These are phyloP conservation scores for Alternaria novae-zelandiae DNA, from an alignment of 2,329 filamentous ascomycete species.

Conservation along the genomic window DNA sequence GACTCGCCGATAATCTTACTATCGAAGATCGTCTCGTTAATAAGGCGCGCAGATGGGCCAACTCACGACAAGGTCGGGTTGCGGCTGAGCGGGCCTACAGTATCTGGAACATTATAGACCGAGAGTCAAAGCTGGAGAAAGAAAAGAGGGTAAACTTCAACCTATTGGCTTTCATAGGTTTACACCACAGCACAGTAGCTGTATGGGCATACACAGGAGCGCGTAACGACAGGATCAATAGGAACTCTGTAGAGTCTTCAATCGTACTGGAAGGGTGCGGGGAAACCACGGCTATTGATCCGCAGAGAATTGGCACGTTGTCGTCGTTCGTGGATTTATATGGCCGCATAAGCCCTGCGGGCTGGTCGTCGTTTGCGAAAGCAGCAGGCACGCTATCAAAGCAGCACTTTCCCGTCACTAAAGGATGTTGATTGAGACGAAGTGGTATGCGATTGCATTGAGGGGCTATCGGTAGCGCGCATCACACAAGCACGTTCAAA, in stretches of 20 bases:
- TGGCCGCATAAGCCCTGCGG: background rate
- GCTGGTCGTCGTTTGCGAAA: background rate
- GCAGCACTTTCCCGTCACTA: background rate
- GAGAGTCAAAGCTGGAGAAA: background rate
- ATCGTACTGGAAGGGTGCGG: background rate
- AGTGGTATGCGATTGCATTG: background rate
- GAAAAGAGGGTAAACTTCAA: background rate
- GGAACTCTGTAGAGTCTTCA: background rate
- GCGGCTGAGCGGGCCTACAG: background rate
- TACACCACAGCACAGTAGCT: background rate
- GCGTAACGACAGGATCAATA: background rate
- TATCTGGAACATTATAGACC: background rate
- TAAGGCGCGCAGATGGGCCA: background rate
- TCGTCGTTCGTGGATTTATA: background rate
- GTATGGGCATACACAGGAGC: conserved; percentile 1
- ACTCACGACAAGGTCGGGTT: background rate
- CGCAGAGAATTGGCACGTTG: background rate
- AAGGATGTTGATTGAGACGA: background rate
- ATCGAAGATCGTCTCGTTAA: background rate
- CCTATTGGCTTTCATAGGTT: background rate
- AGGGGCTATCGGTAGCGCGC: background rate
- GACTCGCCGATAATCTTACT: background rate
- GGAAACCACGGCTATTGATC: background rate
- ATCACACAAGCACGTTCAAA: background rate
- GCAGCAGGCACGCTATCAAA: background rate